Base-by-base conservation (phyloP, 2,329 filamentous ascomycete species). In the Penicillium sp. region DNA sequence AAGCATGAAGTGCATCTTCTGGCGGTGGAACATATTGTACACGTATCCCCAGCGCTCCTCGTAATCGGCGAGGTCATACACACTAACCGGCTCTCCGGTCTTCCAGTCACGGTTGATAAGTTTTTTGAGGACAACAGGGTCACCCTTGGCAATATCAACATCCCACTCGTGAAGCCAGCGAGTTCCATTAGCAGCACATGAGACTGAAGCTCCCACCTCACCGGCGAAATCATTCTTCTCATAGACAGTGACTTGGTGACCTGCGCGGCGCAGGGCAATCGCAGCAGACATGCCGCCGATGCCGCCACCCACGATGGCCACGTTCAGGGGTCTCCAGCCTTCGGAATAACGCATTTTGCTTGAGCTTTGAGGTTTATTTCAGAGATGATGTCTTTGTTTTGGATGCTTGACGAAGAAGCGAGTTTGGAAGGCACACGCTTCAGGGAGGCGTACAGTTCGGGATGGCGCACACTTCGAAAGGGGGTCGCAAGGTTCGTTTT, bases 91-190 rank as follows among this genome's bases (percentile, higher is more conserved):
- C 72, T 89, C 83, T 0, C 87, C 87, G 1, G 86, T 89, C 68
- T 83, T 82, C 87, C 87, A 90, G 72, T 90, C 86, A 3, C 84
- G 82, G 69, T 86, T 88, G 74, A 90, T 89, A 52, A 90, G 79
- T 65, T 86, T 86, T 71, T 79, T 80, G 48, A 90, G 73, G 1
- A 89, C 75, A 1, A 90, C 87, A 0, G 86, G 86, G 56, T 88
- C 83, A 9, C 86, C 87, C 65, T 84, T 85, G 14, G 75, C 75
- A 1, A 90, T 77, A 64, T 90, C 84, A 1, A 90, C 85, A 0
- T 77, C 77, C 87, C 87, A 90, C 69, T 88, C 85, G 59, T 88
- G 82, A 8, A 90, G 75, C 86, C 86, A 90, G 47, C 85, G 80
- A 1, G 86, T 87, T 8, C 87, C 87, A 64, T 90, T 90, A 10